Percentiles rank a stretch among this genome's conserved stretches.
These are phyloP conservation scores for Rhodotorula paludigena DNA, from an alignment of 768 basidiomycete species.

Conservation along the genomic window DNA sequence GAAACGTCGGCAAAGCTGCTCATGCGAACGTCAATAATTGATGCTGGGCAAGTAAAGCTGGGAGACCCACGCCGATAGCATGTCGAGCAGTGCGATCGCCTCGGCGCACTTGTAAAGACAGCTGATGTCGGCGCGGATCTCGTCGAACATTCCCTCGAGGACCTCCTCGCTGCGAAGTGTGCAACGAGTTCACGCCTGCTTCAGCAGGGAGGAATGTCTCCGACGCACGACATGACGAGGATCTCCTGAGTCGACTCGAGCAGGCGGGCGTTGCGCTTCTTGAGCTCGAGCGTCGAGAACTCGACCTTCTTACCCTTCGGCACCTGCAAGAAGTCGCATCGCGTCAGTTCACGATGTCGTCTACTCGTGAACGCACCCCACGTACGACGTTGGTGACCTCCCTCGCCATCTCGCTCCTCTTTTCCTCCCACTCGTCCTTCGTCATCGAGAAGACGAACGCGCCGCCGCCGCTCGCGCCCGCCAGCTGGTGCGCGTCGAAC, in stretches of 20 bases:
- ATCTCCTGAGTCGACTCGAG: constrained; percentile 87
- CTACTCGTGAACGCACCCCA: background rate
- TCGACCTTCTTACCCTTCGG: constrained; percentile 30
- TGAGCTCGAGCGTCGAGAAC: constrained; percentile 40
- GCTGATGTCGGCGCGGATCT: constrained; percentile 67
- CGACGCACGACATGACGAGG: constrained; percentile 76
- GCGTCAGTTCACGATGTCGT: background rate
- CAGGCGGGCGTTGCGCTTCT: constrained; percentile 59
- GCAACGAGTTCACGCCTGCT: background rate
- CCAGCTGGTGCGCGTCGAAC: constrained; percentile 23
- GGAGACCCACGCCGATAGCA: constrained; percentile 82
- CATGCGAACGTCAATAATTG: background rate
- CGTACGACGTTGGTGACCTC: constrained; percentile 37
- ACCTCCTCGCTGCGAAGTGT: constrained; percentile 53
- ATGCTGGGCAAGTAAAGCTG: background rate
- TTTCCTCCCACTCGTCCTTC: constrained; percentile 33
- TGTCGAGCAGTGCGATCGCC: constrained; percentile 82
- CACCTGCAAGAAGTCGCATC: accelerated
- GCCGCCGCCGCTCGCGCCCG: constrained; percentile 15
- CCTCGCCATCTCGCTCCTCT: background rate
- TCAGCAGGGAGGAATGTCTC: constrained; percentile 42
- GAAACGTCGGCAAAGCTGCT: constrained; percentile 35
- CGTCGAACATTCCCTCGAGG: constrained; percentile 67
- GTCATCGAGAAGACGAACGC: constrained; percentile 38
- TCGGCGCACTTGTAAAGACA: constrained; percentile 86